These are phyloP conservation scores for Delonix regia DNA, from an alignment of 306 rosid species.

Conservation along the genomic window DNA sequence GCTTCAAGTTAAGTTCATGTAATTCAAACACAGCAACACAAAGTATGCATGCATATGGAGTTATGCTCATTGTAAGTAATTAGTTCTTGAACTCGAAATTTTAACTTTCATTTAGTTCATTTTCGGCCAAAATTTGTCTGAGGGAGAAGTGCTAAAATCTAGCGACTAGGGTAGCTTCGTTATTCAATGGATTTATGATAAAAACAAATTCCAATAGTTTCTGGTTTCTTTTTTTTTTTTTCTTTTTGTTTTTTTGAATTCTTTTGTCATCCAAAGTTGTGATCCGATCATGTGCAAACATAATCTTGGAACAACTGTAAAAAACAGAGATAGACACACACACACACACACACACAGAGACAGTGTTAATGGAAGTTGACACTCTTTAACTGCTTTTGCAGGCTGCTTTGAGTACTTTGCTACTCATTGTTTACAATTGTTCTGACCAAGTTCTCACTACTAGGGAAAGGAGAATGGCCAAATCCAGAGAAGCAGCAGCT, in stretches of 20 bases:
- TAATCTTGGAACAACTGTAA: not conserved
- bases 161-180: not conserved
- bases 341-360: not conserved
- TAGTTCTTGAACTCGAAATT: not conserved
- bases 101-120: not conserved
- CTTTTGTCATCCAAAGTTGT: not conserved
- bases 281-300: not conserved
- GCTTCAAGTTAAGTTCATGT: slow-evolving; percentile 75
- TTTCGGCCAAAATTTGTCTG: slow-evolving; percentile 7
- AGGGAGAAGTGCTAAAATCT: slow-evolving; percentile 2
- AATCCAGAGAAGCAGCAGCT: slow-evolving; percentile 76
- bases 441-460: slow-evolving; percentile 75
- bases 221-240: not conserved
- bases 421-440: slow-evolving; percentile 76
- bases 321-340: not conserved
- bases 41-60: slow-evolving; percentile 67
- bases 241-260: not conserved
- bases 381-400: slow-evolving; percentile 53
- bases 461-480: slow-evolving; percentile 69
- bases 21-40: slow-evolving; percentile 61
- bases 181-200: not conserved
- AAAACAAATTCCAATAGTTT: slow-evolving; percentile 6
- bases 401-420: slow-evolving; percentile 72
- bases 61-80: slow-evolving; percentile 71
- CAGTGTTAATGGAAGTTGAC: slow-evolving; percentile 29